Evolutionary conservation across 2,329 filamentous ascomycete genomes (phyloP).

Genomic region (Simplicillium sp.): DNA sequence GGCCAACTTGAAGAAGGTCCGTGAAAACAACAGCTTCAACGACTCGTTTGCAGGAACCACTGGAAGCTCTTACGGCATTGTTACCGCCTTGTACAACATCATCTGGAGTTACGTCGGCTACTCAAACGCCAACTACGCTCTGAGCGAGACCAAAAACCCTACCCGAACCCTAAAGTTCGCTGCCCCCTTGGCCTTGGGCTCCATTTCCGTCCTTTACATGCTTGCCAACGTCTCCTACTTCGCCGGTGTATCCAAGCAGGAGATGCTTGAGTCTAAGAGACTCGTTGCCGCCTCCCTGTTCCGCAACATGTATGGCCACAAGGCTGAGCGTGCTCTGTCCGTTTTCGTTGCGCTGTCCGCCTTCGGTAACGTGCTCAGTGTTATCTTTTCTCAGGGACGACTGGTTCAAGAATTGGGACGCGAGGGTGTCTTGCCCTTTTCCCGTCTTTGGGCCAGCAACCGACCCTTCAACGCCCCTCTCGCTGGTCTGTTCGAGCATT

Average conservation of each 20-base stretch:
- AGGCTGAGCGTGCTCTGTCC: constrained; percentile 48
- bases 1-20: constrained; percentile 48
- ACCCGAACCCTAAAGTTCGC: constrained; percentile 55
- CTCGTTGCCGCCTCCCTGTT: constrained; percentile 46
- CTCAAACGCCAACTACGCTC: constrained; percentile 58
- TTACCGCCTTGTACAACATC: constrained; percentile 63
- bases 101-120: constrained; percentile 63
- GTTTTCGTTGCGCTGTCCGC: constrained; percentile 60
- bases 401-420: constrained; percentile 57
- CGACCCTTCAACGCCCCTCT: constrained; percentile 54
- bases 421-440: constrained; percentile 57
- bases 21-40: constrained; percentile 50
- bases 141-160: constrained; percentile 57
- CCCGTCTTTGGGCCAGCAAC: constrained; percentile 53
- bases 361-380: constrained; percentile 57
- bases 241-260: constrained; percentile 42
- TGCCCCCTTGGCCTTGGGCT: constrained; percentile 49
- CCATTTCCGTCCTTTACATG: constrained; percentile 54
- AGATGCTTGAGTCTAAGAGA: constrained; percentile 40
- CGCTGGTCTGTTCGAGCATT: constrained; percentile 54
- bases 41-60: constrained; percentile 58
- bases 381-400: constrained; percentile 60
- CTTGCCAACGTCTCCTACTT: constrained; percentile 61
- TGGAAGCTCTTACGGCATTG: constrained; percentile 54
- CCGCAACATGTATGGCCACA: constrained; percentile 42